Conservation (phyloP, 2,329 filamentous ascomycete species). For the Orbilia brochopaga region DNA sequence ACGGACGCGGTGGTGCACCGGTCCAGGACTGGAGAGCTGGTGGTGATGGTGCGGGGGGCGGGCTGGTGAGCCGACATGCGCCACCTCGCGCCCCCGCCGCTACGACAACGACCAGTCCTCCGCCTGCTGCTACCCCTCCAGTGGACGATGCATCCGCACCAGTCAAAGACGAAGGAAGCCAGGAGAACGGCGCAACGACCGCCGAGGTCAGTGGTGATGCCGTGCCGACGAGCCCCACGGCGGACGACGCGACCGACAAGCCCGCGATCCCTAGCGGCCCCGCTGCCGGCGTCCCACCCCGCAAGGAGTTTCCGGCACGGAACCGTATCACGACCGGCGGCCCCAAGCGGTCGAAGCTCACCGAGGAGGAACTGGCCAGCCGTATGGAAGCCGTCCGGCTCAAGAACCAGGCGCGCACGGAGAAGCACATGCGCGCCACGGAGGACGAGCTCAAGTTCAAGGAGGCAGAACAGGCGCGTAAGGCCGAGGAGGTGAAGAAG, state of each 20-base stretch:
- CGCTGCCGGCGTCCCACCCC: conserved; percentile 17
- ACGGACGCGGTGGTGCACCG: conserved; percentile 8
- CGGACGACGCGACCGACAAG: conserved; percentile 20
- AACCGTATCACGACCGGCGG: conserved; percentile 35
- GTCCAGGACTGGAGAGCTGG: conserved; percentile 23
- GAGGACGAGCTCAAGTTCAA: conserved; percentile 65
- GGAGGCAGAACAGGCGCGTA: conserved; percentile 66
- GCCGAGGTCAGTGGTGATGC: not conserved
- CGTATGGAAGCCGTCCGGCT: conserved; percentile 63
- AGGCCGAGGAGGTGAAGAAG: conserved; percentile 66
- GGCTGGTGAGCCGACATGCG: conserved; percentile 31
- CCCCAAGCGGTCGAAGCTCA: conserved; percentile 58
- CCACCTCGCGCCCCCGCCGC: conserved; percentile 13
- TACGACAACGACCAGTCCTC: not conserved
- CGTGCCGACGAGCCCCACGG: conserved; percentile 15
- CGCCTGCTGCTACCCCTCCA: conserved; percentile 14
- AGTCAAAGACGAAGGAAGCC: conserved; percentile 9
- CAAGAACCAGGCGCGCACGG: conserved; percentile 53
- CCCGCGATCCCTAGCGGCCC: conserved; percentile 25
- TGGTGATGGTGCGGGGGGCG: conserved; percentile 20
- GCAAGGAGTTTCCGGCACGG: conserved; percentile 38
- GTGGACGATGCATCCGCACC: conserved; percentile 29
- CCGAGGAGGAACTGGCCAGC: conserved; percentile 65
- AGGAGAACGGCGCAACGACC: conserved; percentile 6
- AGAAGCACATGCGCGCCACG: conserved; percentile 54